These are phyloP conservation scores for Annulohypoxylon maeteangense DNA, from an alignment of 495 filamentous ascomycete genomes.

Conservation along the genomic window DNA sequence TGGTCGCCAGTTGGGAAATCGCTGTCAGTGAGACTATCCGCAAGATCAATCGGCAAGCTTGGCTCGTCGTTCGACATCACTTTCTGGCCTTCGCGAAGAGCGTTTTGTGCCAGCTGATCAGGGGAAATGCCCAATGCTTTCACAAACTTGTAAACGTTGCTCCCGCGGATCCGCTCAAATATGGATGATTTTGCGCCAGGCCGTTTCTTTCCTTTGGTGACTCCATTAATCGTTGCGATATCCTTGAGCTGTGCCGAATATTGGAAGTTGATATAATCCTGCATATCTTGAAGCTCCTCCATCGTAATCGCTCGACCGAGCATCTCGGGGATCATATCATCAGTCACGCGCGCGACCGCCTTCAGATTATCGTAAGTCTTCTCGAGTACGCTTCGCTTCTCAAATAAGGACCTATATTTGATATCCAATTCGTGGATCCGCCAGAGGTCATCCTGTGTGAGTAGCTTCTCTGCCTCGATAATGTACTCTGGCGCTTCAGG, in stretches of 20 bases:
- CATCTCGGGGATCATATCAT: constrained; percentile 80
- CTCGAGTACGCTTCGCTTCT: constrained; percentile 87
- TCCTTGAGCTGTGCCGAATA: constrained; percentile 87
- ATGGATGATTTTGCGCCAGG: constrained; percentile 78
- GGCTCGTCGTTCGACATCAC: constrained; percentile 85
- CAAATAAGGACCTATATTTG: constrained; percentile 88
- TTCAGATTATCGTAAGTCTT: constrained; percentile 79
- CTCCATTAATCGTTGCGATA: constrained; percentile 68
- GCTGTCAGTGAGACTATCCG: constrained; percentile 74
- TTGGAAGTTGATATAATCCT: constrained; percentile 96
- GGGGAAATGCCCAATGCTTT: constrained; percentile 90
- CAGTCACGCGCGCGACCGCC: constrained; percentile 61
- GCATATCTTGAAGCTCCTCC: constrained; percentile 95
- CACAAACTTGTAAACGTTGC: constrained; percentile 83
- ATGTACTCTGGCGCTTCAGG: constrained; percentile 75
- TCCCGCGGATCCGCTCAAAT: constrained; percentile 84
- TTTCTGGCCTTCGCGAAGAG: constrained; percentile 76
- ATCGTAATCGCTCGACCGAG: constrained; percentile 77
- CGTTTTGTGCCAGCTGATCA: constrained; percentile 86
- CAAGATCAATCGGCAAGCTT: constrained; percentile 81
- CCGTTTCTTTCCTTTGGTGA: constrained; percentile 67
- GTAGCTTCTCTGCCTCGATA: constrained; percentile 83
- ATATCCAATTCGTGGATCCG: constrained; percentile 92
- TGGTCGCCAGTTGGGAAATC: constrained; percentile 82
- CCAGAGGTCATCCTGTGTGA: constrained; percentile 95